These are phyloP conservation scores for Curvularia eragrostidis DNA, from an alignment of 2,329 filamentous ascomycete genomes.

Conservation along the genomic window DNA sequence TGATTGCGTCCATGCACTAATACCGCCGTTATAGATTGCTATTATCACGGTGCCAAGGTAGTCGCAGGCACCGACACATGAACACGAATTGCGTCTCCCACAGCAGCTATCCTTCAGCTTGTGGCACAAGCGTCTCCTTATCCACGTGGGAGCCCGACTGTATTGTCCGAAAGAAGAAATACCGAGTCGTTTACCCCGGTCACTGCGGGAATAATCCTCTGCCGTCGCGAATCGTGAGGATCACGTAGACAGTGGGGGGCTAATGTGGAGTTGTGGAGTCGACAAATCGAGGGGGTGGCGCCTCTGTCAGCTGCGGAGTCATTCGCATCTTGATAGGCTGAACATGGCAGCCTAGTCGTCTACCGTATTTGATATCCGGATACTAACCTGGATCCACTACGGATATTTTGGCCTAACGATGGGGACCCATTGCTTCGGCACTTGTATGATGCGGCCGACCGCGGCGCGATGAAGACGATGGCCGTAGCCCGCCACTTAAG, in stretches of 20 bases:
- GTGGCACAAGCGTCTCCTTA: neutral
- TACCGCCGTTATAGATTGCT: conserved; percentile 36
- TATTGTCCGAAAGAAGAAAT: conserved; percentile 3
- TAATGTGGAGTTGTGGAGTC: conserved; percentile 24
- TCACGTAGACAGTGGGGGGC: conserved; percentile 24
- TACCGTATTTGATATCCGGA: conserved; percentile 14
- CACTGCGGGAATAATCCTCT: conserved; percentile 12
- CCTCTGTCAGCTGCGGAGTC: conserved; percentile 26
- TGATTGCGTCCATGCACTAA: conserved; percentile 12
- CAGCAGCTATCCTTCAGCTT: neutral
- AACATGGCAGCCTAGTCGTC: conserved; percentile 1
- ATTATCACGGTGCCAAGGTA: conserved; percentile 44
- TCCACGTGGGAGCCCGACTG: neutral
- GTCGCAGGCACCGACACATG: neutral
- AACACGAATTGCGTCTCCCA: conserved; percentile 1
- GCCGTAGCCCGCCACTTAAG: conserved; percentile 1
- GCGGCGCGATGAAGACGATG: neutral
- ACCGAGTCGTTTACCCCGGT: conserved; percentile 2
- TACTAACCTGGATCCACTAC: conserved; percentile 6
- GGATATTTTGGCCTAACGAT: conserved; percentile 5
- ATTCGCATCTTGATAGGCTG: conserved; percentile 22
- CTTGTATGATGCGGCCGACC: conserved; percentile 14
- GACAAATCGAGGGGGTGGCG: conserved; percentile 17
- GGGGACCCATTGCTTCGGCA: conserved; percentile 20
- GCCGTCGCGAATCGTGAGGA: conserved; percentile 16